Base-by-base conservation (phyloP, 805 yeast species). In the Pichia insulana region DNA sequence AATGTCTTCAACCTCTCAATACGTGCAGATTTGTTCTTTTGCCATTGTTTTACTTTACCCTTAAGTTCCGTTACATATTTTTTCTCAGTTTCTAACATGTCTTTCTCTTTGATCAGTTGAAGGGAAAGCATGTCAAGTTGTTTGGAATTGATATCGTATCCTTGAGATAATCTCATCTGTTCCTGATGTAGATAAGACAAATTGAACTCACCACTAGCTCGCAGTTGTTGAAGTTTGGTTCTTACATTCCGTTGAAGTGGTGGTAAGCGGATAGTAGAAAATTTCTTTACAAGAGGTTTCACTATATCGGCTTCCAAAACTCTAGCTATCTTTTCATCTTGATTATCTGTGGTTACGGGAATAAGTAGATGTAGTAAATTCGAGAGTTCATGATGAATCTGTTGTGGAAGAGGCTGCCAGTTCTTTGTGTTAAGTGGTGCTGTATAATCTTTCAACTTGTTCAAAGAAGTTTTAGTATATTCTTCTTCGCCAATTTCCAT, bases 91-190 rank as follows among this genome's bases (percentile, higher is more conserved):
- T 40, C 37, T 19, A 59, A 39, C 17, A 34, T 28, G 6, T 49
- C 48, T 17, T 45, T 39, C 41, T 58, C 62, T 28, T 45, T 43
- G 20, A 50, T 42, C 11, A 50, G 45, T 36, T 60, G 57, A 10
- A 39, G 39, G 7, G 51, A 31, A 8, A 61, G 44, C 8, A 40
- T 45, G 17, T 57, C 58, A 15, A 58, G 34, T 38, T 60, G 64
- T 26, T 47, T 46, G n/a, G 53, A 37, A 35, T 54, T 59, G 7
- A 55, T 58, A 38, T 54, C 53, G 30, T 56, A 52, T 27, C 56
- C 50, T 7, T 55, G 41, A 16, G 48, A 50, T 13, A 60, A 43
- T 17, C 58, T 36, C 2, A 39, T 37, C 22, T 46, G 54, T 18
- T 56, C 58, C 4, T 49, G 50, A 34, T 42, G 46, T 17, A 57